Percentiles rank a stretch among this genome's conserved stretches.
Evolutionary conservation across 805 yeast genomes (phyloP).

Genomic region (Spathaspora hagerdaliae): DNA sequence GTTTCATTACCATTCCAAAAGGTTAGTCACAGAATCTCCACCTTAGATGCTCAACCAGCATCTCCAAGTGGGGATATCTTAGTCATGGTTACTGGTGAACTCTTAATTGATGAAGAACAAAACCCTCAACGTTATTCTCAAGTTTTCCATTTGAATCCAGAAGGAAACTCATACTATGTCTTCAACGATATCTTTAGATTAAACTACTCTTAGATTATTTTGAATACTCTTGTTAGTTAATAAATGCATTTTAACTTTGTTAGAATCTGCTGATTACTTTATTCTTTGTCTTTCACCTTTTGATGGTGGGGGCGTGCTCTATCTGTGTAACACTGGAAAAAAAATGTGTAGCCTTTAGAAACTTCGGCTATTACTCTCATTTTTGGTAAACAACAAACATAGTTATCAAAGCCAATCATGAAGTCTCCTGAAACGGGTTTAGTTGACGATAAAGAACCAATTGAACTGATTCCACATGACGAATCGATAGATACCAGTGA

Average conservation of each 20-base stretch:
- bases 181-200: conserved; percentile 96
- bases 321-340: too few relatives aligned
- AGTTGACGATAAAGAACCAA: background rate
- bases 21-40: conserved; percentile 89
- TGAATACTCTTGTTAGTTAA: background rate
- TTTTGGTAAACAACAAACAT: too few relatives aligned
- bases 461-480: background rate
- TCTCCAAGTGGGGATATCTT: conserved; percentile 88
- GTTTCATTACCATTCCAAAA: conserved; percentile 85
- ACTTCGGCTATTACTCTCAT: too few relatives aligned
- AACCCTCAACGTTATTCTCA: conserved; percentile 96
- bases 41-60: conserved; percentile 97
- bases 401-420: too few relatives aligned
- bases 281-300: too few relatives aligned
- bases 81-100: conserved; percentile 97
- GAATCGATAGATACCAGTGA: background rate
- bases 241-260: too few relatives aligned
- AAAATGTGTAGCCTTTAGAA: too few relatives aligned
- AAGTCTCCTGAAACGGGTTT: background rate
- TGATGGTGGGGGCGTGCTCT: too few relatives aligned
- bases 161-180: conserved; percentile 85
- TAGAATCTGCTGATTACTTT: too few relatives aligned
- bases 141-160: conserved; percentile 95
- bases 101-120: conserved; percentile 88
- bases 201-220: conserved; percentile 57